Base-by-base conservation (phyloP, 176 grass and related monocot genomes). In the Puccinellia tenuiflora region DNA sequence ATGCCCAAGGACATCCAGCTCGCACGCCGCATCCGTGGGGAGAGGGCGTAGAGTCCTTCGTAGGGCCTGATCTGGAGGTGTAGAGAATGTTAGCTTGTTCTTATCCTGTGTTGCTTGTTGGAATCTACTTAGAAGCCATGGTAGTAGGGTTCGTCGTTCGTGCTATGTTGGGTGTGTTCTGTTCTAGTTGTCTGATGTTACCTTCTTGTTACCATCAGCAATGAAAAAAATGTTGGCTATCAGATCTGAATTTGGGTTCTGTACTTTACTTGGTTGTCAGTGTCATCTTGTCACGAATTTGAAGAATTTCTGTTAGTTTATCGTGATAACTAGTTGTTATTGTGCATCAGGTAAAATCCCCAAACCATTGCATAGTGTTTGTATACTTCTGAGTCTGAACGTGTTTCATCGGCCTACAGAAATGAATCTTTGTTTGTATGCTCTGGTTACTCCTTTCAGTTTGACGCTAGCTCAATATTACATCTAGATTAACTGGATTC, bases 1-100 rank as follows among this genome's bases (percentile, higher is more conserved):
- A 94, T 94, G 92, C 84, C 86, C 66, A 94, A 91, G 89, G 92
- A 94, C 43, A 87, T 91, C 73, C 92, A 94, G 86, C 86, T 94
- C 22, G 80, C 92, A 0, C 92, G 84, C 20, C 86, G 92, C 42
- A 91, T 94, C 92, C 77, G 86, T 14, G 89, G 89, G 0, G 89
- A 94, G 89, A 90, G 92, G 76, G 86, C 88, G 2, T 90, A 90
- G 56, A 21, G 10, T 7, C 9, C 0, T 0, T 13, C 16, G 13
- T 25, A 0, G 40, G 13, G n/a, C 5, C 42, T 21, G 29, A 16
- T 69, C 11, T 83, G 11, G 52, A 11, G 3, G 1, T 61, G 77
- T 81, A 53, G 71, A 46, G 40, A 25, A 25, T 61, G 73, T 20
- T 75, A 10, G 48, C 21, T 80, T 24, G 3, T 40, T 43, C 10